These are phyloP conservation scores for Rhodotorula sp. DNA, from an alignment of 1,284 basidiomycete genomes.

Conservation along the genomic window DNA sequence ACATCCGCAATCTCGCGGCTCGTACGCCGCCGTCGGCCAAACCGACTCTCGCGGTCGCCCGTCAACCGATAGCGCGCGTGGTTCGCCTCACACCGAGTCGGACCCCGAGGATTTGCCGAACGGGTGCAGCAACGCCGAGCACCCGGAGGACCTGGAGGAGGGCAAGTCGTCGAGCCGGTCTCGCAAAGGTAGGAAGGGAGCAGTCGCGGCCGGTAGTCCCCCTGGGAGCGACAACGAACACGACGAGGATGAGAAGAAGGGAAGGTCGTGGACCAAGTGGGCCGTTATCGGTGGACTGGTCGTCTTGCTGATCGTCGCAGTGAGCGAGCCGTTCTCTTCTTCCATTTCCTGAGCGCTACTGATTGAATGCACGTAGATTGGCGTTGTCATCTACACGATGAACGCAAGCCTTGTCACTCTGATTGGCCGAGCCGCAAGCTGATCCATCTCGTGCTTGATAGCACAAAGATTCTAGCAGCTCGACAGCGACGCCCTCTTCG, in stretches of 20 bases:
- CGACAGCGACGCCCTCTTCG: too few species aligned
- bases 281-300: neutral
- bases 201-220: neutral
- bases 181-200: too few species aligned
- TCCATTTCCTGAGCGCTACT: neutral
- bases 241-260: neutral
- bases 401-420: too few species aligned
- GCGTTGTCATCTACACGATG: too few species aligned
- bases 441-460: too few species aligned
- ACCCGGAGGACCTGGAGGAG: neutral
- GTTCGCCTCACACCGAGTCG: neutral
- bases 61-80: neutral
- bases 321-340: neutral
- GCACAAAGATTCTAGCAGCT: too few species aligned
- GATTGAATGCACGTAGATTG: too few species aligned
- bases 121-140: too few species aligned
- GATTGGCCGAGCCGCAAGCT: too few species aligned
- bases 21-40: neutral
- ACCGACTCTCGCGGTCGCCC: neutral
- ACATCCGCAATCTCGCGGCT: neutral
- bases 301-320: neutral
- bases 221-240: neutral
- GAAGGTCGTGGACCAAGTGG: constrained; percentile 1
- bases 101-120: neutral
- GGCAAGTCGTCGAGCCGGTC: too few species aligned